Evolutionary conservation across 345 rosid genomes (phyloP).

Genomic region (Linum lewisii): DNA sequence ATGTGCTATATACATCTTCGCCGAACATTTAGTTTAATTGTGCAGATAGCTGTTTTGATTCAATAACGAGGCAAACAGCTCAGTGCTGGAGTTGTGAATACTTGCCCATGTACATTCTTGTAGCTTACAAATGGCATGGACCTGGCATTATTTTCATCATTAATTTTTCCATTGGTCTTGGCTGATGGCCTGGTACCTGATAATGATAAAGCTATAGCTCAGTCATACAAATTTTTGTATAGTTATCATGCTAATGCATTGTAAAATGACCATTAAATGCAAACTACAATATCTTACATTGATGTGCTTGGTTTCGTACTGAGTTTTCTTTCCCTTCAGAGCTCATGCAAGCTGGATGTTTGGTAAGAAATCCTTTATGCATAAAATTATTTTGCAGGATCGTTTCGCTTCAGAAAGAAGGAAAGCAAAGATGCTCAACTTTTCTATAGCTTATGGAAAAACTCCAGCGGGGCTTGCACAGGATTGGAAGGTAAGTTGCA

Average conservation of each 20-base stretch:
- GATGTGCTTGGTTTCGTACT: not conserved
- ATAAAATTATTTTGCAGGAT: conserved; percentile 36
- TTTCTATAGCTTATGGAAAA: conserved; percentile 96
- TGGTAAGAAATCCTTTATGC: not conserved
- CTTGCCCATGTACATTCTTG: not conserved
- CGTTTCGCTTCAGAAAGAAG: conserved; percentile 79
- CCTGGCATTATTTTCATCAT: not conserved
- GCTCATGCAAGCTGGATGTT: not conserved
- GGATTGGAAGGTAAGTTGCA: conserved; percentile 80
- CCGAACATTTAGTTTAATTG: not conserved
- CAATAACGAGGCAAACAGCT: not conserved
- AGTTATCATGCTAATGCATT: no score
- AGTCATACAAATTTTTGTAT: not conserved
- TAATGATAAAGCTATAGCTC: not conserved
- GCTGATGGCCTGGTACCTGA: not conserved
- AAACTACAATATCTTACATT: no score
- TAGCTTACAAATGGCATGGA: no score
- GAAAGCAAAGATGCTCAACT: conserved; percentile 96
- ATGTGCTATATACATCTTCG: not conserved
- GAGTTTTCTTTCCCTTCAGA: not conserved
- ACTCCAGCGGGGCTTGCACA: conserved; percentile 77
- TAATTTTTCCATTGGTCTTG: not conserved
- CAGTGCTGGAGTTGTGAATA: not conserved
- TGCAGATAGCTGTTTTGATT: not conserved
- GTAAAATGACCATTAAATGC: no score